Base-by-base conservation (phyloP, 106 monocot species). In the Alisma plantagoaquatica region DNA sequence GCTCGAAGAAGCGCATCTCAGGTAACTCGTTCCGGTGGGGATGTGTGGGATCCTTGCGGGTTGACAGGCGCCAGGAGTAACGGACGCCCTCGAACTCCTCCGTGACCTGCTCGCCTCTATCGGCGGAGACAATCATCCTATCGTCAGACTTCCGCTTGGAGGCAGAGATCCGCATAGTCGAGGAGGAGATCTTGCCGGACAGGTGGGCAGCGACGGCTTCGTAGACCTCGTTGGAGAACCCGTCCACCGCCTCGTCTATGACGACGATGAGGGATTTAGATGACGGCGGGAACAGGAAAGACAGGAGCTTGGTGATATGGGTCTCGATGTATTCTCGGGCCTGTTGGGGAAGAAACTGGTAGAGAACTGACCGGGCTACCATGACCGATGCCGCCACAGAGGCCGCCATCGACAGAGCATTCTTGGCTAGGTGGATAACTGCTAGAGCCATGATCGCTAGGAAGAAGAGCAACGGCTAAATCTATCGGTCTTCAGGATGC, bases 91-190 rank as follows among this genome's bases (percentile, higher is more conserved):
- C 43, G 43, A 44, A 44, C 43, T 17, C 11, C 17, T 44, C 43
- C 2, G 20, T 20, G 43, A 44, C 43, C 43, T 44, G 17, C 43
- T 44, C 43, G 43, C 43, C 43, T 4, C 17, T 15, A 15, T 3
- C 43, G 11, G 20, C 10, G 14, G 43, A 4, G 2, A 44, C 43
- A 20, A 44, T 3, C 4, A 44, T 44, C 17, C 12, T 19, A 2
- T 55, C 57, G 27, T 53, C 55, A 32, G 57, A 23, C 7, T 41
- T 43, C 22, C 38, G 32, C 32, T 49, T 56, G 23, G 20, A 17
- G 43, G 43, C 43, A 15, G 17, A 17, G 17, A 44, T 20, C 43
- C 2, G 16, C 17, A 15, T 15, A 20, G 43, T 44, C 17, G 43
- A 44, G 43, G 42, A 43, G 35, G 41, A 21, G 60, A 31, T 10